These are phyloP conservation scores for Scytalidium lignicola DNA, from an alignment of 2,329 filamentous ascomycete species.

Conservation along the genomic window DNA sequence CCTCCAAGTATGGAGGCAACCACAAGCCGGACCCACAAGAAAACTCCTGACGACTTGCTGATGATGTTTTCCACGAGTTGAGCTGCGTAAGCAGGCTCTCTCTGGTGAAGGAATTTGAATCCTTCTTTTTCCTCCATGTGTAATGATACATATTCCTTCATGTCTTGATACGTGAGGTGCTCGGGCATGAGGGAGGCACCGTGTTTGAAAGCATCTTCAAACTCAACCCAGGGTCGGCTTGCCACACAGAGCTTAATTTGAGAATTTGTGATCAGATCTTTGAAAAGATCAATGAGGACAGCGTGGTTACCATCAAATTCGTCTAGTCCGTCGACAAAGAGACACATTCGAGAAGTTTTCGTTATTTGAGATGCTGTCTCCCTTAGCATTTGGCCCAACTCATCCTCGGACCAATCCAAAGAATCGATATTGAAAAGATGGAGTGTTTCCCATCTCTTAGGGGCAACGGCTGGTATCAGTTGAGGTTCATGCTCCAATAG, in stretches of 20 bases:
- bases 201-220: slow-evolving; percentile 6
- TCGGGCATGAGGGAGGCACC: not conserved
- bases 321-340: too few relatives aligned
- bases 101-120: not conserved
- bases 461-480: too few relatives aligned
- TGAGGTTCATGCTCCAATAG: too few relatives aligned
- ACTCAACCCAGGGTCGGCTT: slow-evolving; percentile 3
- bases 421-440: too few relatives aligned
- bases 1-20: slow-evolving; percentile 9
- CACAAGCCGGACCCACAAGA: slow-evolving; percentile 12
- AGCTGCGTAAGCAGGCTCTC: not conserved
- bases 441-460: too few relatives aligned
- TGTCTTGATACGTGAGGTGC: slow-evolving; percentile 5
- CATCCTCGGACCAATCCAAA: too few relatives aligned
- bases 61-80: not conserved
- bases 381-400: too few relatives aligned
- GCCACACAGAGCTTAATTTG: slow-evolving; percentile 7
- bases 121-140: slow-evolving; percentile 3
- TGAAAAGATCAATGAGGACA: not conserved
- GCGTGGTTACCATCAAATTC: too few relatives aligned
- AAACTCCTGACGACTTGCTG: slow-evolving; percentile 10
- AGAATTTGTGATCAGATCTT: not conserved
- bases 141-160: slow-evolving; percentile 1
- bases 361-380: too few relatives aligned
- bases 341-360: too few relatives aligned